Evolutionary conservation across 2,329 filamentous ascomycete species (phyloP), one percentile per base, ranked within the genome.

Genomic region (Colletotrichum tabaci): DNA sequence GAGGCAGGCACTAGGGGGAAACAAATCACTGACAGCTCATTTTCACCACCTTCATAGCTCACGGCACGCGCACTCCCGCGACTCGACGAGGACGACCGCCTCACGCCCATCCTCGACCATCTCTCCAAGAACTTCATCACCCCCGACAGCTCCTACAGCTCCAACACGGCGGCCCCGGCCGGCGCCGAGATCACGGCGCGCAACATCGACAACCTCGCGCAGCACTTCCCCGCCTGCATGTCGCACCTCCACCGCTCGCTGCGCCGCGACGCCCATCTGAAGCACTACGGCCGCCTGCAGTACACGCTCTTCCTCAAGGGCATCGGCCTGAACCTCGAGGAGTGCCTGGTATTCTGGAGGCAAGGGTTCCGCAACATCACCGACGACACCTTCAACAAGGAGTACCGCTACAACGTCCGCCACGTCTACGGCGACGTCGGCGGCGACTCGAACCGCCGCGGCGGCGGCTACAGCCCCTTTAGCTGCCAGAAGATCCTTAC

Each of bases 301-400:
- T 99, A 98, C 85, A 94, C 94, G 0, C 89, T 99, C 4, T 99
- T 99, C 88, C 88, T 99, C 70, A 99, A 99, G 82, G 96, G 96
- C 52, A 94, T 98, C 71, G 96, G 96, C 0, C 86, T 99, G 38
- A 94, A 90, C 74, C 85, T 99, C n/a, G 95, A 98, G 78, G 96
- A 99, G 82, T 94, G 91, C 76, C 88, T 99, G 30, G 77, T 94
- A 15, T 99, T 99, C 85, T 99, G 96, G 96, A 92, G 96, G 13
- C 89, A 90, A 73, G 87, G 89, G 38, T 98, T 99, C 88, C 91
- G 91, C 80, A 93, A 94, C 75, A 90, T 97, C 74, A 95, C 94
- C 0, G 96, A 98, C 78, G 96, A 98, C 77, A 92, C 92, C 46
- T 99, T 98, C 88, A 97, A 97, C 83, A 98, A 98, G 79, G 95